These are phyloP conservation scores for Fomitiporia mediterranea DNA, from an alignment of 1,284 basidiomycete genomes.

Conservation along the genomic window DNA sequence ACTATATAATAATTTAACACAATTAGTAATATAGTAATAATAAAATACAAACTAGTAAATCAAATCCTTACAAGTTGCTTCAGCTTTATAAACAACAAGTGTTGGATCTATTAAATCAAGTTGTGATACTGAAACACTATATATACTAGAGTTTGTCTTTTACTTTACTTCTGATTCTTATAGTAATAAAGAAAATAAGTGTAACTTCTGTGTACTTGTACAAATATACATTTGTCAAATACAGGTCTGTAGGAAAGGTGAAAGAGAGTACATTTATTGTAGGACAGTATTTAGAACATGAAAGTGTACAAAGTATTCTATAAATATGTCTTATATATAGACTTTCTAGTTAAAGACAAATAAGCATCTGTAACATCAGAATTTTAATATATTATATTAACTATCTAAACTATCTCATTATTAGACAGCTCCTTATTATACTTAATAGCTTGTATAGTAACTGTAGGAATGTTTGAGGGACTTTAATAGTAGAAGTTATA, in stretches of 20 bases:
- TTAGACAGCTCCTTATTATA: slow-evolving; percentile 21
- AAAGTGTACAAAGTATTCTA: no score
- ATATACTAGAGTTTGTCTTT: slow-evolving; percentile 81
- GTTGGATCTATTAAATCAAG: slow-evolving; percentile 98
- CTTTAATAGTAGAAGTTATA: neutral
- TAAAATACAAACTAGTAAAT: no score
- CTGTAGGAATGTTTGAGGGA: slow-evolving; percentile 1
- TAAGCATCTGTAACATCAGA: slow-evolving; percentile 26
- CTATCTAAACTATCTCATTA: slow-evolving; percentile 11
- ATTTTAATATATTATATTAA: slow-evolving; percentile 24
- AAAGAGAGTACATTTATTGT: slow-evolving; percentile 18
- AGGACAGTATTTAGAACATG: no score
- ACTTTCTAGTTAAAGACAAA: slow-evolving; percentile 24
- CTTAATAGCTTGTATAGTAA: slow-evolving; percentile 15
- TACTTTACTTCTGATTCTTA: slow-evolving; percentile 99
- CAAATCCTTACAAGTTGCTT: no score
- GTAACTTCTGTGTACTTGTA: slow-evolving; percentile 88
- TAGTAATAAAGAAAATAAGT: slow-evolving; percentile 94
- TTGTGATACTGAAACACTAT: slow-evolving; percentile 91
- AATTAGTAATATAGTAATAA: no score
- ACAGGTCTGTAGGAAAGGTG: slow-evolving; percentile 43
- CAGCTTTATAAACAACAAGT: slow-evolving; percentile 92
- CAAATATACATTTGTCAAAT: slow-evolving; percentile 74
- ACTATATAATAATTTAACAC: no score
- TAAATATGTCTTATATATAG: slow-evolving; percentile 6